Evolutionary conservation across 345 rosid species (phyloP), one percentile per base, ranked within the genome.

Genomic region (Camelina hispida): DNA sequence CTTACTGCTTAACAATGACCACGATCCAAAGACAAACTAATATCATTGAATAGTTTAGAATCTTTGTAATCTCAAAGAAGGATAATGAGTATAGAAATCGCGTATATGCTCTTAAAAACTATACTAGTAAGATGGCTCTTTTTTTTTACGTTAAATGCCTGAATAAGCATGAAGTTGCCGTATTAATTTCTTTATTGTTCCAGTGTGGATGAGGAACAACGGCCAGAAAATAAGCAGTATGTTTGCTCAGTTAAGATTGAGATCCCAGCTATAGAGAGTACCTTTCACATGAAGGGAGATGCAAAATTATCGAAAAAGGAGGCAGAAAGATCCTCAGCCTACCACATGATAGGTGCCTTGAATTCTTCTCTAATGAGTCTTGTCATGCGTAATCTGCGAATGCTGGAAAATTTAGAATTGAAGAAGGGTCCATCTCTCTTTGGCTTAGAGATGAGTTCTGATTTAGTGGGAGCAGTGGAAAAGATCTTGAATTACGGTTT

Each of bases 261-360:
- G 69, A 78, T 84, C 53, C 72, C 77, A 23, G 80, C 79, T 12
- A 44, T 12, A 5, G 67, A 83, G 34, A 83, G 86, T n/a, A 69
- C 69, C 40, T 60, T 83, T 11, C 47, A 9, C 20, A 83, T 81
- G 61, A 47, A 0, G 16, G 91, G 88, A 71, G 87, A 85, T 3
- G 79, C 65, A 47, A 83, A 71, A 66, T 51, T 76, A 0, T 77
- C 80, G 68, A 75, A 79, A 4, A 85, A 71, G 63, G 78, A 81
- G 7, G 87, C 91, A 23, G 86, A 90, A 66, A 85, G 72, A 69
- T 86, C 90, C 42, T 87, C 91, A 6, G 87, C 90, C 61, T 83
- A 80, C 32, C 71, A 54, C 22, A 81, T 90, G 85, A 65, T 85
- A 47, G 83, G 75, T 3, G 65, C 85, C 47, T 69, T 87, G 22